These are phyloP conservation scores for Curvularia eragrostidis DNA, from an alignment of 2,329 filamentous ascomycete species.

Conservation along the genomic window DNA sequence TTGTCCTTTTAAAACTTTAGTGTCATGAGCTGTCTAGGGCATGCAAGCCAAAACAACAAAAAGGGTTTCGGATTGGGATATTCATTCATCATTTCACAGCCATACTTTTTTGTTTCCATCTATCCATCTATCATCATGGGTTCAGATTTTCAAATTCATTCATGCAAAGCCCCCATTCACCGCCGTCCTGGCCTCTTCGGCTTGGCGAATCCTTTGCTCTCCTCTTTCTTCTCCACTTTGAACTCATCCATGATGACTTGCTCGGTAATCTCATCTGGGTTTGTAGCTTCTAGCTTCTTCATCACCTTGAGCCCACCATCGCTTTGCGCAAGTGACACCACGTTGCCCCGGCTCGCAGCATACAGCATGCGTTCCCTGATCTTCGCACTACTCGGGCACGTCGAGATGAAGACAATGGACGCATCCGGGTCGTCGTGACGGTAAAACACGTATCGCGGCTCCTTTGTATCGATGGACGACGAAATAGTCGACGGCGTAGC, in stretches of 20 bases:
- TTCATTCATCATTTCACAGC: background rate
- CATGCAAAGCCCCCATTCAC: constrained; percentile 21
- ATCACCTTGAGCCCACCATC: constrained; percentile 71
- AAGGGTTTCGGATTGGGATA: background rate
- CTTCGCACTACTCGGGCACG: constrained; percentile 73
- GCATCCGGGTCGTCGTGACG: constrained; percentile 66
- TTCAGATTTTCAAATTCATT: background rate
- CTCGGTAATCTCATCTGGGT: constrained; percentile 74
- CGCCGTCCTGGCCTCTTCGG: constrained; percentile 78
- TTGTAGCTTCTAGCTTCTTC: constrained; percentile 71
- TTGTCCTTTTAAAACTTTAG: background rate
- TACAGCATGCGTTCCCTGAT: constrained; percentile 90
- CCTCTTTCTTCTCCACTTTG: constrained; percentile 71
- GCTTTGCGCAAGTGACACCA: constrained; percentile 69
- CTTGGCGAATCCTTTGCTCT: constrained; percentile 74
- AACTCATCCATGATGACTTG: constrained; percentile 70
- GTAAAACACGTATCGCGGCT: constrained; percentile 82
- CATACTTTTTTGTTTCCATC: background rate
- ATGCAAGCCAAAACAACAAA: background rate
- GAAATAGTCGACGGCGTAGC: constrained; percentile 66
- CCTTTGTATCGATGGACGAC: constrained; percentile 66
- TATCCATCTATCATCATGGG: background rate
- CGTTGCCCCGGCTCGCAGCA: constrained; percentile 66
- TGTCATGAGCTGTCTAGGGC: background rate
- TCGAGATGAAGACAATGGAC: constrained; percentile 80